Percentiles rank a stretch among this genome's conserved stretches.
Evolutionary conservation across 495 filamentous ascomycete genomes (phyloP).

Genomic region (Aspergillus campestris): DNA sequence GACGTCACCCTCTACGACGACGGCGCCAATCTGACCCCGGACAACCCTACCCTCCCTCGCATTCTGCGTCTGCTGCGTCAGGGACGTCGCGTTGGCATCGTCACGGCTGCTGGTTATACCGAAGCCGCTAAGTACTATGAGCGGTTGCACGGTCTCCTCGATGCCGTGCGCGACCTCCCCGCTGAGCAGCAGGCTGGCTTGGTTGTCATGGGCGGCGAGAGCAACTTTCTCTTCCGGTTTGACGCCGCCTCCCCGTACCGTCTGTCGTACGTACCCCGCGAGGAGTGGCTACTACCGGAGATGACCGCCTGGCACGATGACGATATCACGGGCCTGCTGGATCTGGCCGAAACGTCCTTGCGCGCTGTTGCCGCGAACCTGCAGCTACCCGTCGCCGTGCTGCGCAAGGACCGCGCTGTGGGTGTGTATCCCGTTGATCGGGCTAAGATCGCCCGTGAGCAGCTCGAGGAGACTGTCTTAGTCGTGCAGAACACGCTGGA

Average conservation of each 20-base stretch:
- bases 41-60: constrained; percentile 70
- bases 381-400: constrained; percentile 62
- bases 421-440: constrained; percentile 62
- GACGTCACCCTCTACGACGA: constrained; percentile 97
- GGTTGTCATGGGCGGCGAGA: constrained; percentile 85
- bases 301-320: constrained; percentile 79
- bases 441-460: constrained; percentile 71
- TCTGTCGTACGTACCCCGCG: constrained; percentile 53
- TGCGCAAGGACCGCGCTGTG: constrained; percentile 90
- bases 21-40: constrained; percentile 62
- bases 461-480: constrained; percentile 90
- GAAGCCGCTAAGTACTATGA: constrained; percentile 75
- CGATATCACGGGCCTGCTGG: constrained; percentile 69
- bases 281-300: constrained; percentile 74
- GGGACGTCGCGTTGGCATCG: constrained; percentile 77
- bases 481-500: constrained; percentile 89
- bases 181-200: constrained; percentile 61
- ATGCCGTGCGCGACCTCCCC: constrained; percentile 64
- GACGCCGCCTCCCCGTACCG: constrained; percentile 23
- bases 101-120: constrained; percentile 94
- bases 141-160: constrained; percentile 75
- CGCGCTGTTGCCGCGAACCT: constrained; percentile 70
- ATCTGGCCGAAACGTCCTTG: constrained; percentile 77
- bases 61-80: constrained; percentile 57
- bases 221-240: constrained; percentile 82